Evolutionary conservation across 2,329 filamentous ascomycete genomes (phyloP).

Genomic region (Penicillium sp.): DNA sequence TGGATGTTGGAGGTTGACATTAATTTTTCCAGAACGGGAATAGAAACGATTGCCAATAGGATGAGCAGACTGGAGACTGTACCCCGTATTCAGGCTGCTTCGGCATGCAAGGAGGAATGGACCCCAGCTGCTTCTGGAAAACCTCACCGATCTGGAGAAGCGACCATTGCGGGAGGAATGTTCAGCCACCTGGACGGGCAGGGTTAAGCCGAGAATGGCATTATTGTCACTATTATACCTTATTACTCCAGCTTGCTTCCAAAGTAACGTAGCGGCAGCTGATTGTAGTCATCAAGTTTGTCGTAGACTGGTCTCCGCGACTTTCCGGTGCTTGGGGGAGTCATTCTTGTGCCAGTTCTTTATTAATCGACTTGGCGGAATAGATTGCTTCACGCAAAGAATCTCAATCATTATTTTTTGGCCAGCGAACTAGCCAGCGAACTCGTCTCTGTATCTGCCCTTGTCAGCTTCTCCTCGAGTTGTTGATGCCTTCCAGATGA

Average conservation of each 20-base stretch:
- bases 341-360: neutral
- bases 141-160: constrained; percentile 17
- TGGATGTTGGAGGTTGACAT: neutral
- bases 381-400: neutral
- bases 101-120: constrained; percentile 13
- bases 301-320: neutral
- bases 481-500: neutral
- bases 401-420: neutral
- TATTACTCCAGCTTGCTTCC: neutral
- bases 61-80: neutral
- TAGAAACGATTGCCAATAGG: constrained; percentile 12
- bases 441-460: neutral
- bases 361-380: constrained; percentile 6
- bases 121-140: constrained; percentile 14
- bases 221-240: neutral
- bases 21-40: constrained; percentile 9
- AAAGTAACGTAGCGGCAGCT: neutral
- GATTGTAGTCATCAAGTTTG: constrained; percentile 7
- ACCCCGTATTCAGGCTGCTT: constrained; percentile 5
- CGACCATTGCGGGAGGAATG: constrained; percentile 5
- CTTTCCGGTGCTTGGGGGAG: constrained; percentile 1
- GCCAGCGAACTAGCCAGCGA: neutral
- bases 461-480: neutral
- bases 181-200: constrained; percentile 9
- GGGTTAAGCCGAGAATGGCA: neutral